Conservation (phyloP, 352 stramenopile genomes). For the Pythium diclinum region DNA sequence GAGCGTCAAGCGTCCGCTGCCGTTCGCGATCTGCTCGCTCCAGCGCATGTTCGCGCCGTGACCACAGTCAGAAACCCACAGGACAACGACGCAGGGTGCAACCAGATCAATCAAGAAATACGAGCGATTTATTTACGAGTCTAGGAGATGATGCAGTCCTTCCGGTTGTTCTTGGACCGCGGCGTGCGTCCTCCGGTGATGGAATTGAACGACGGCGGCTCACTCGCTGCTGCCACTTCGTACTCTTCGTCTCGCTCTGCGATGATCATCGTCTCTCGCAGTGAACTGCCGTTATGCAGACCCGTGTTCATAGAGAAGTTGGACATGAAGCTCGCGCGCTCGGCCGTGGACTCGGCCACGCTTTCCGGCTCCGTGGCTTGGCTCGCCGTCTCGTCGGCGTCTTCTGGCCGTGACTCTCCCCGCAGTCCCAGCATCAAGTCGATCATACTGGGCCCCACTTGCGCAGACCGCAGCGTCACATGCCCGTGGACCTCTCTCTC, state of each 20-base stretch:
- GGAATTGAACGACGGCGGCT: conserved; percentile 11
- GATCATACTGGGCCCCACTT: conserved; percentile 72
- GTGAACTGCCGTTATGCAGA: conserved; percentile 46
- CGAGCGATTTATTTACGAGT: background rate
- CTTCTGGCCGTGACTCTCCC: conserved; percentile 36
- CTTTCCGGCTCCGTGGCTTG: conserved; percentile 40
- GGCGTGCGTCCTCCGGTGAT: background rate
- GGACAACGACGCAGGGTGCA: background rate
- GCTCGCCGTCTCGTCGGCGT: conserved; percentile 43
- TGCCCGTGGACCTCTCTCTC: conserved; percentile 57
- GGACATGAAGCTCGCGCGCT: conserved; percentile 57
- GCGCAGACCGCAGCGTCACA: conserved; percentile 55
- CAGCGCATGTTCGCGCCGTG: conserved; percentile 48
- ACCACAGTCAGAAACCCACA: background rate
- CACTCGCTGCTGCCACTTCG: conserved; percentile 7
- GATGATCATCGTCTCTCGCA: conserved; percentile 69
- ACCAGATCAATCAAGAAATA: background rate
- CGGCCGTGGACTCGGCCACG: conserved; percentile 34
- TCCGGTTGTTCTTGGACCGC: conserved; percentile 25
- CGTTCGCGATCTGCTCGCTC: conserved; percentile 27
- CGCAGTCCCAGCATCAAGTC: conserved; percentile 67
- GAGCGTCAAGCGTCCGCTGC: conserved; percentile 8
- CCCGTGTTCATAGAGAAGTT: conserved; percentile 56
- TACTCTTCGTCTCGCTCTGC: conserved; percentile 58
- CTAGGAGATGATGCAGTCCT: conserved; percentile 34